Conservation (phyloP, 2,329 filamentous ascomycete species). For the Xylaria sp. region DNA sequence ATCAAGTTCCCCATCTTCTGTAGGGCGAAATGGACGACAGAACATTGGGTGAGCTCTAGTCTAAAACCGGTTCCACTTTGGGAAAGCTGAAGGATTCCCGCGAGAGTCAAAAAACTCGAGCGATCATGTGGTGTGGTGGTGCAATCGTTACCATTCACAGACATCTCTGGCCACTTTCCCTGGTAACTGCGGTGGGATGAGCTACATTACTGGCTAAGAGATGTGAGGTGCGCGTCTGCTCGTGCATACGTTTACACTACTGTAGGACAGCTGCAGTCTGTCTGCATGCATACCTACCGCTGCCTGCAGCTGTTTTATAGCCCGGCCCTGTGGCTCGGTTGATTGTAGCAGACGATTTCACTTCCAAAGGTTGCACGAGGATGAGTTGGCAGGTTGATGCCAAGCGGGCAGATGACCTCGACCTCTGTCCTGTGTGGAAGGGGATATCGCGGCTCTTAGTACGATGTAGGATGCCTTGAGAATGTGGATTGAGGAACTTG, state of each 20-base stretch:
- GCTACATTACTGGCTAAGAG: slow-evolving; percentile 30
- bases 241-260: slow-evolving; percentile 31
- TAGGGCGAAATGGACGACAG: slow-evolving; percentile 5
- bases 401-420: slow-evolving; percentile 36
- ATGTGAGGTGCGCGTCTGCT: slow-evolving; percentile 29
- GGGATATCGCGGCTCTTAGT: slow-evolving; percentile 24
- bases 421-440: slow-evolving; percentile 19
- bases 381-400: slow-evolving; percentile 37
- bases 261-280: slow-evolving; percentile 36
- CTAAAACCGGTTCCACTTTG: slow-evolving; percentile 17
- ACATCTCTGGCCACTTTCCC: slow-evolving; percentile 28
- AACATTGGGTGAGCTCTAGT: slow-evolving; percentile 3
- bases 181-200: slow-evolving; percentile 34
- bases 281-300: slow-evolving; percentile 36
- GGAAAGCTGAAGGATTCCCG: slow-evolving; percentile 21
- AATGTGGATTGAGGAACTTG: slow-evolving; percentile 10
- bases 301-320: slow-evolving; percentile 37
- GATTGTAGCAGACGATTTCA: slow-evolving; percentile 30
- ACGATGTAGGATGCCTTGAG: slow-evolving; percentile 8
- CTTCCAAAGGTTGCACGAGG: slow-evolving; percentile 23
- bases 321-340: slow-evolving; percentile 37
- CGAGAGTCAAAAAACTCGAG: slow-evolving; percentile 30
- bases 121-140: slow-evolving; percentile 36
- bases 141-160: slow-evolving; percentile 33
- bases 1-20: slow-evolving; percentile 3